Evolutionary conservation across 139 green algal genomes (phyloP).

Genomic region (Trebouxia sp.): DNA sequence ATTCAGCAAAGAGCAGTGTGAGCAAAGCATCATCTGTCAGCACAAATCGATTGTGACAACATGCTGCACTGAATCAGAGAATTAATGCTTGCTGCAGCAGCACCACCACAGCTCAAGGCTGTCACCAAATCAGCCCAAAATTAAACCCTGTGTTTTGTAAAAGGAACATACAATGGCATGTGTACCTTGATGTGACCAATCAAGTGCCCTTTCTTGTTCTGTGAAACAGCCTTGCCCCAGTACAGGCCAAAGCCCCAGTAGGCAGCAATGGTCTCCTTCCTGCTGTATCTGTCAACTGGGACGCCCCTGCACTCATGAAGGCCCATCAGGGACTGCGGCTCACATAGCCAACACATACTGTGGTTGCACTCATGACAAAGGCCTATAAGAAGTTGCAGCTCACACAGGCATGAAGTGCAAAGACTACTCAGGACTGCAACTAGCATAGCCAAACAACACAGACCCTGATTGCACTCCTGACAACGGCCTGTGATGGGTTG

Average conservation of each 20-base stretch:
- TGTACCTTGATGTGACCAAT: conserved; percentile 57
- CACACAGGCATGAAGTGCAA: neutral
- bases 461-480: neutral
- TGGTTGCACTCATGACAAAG: neutral
- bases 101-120: no score
- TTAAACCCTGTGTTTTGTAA: no score
- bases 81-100: no score
- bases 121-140: no score
- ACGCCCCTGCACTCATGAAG: conserved; percentile 38
- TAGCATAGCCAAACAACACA: neutral
- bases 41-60: no score
- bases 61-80: no score
- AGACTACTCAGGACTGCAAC: neutral
- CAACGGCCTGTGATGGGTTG: neutral
- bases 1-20: neutral
- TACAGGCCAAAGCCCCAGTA: conserved; percentile 60
- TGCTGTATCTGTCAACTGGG: conserved; percentile 55
- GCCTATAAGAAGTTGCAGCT: neutral
- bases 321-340: neutral
- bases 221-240: conserved; percentile 48
- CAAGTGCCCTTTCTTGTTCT: conserved; percentile 66
- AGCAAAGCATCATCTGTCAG: no score
- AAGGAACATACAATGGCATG: no score
- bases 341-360: neutral
- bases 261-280: conserved; percentile 43